phyloP scores from a whole-genome alignment of 768 basidiomycete species.

The Dendrothele bispora region DNA sequence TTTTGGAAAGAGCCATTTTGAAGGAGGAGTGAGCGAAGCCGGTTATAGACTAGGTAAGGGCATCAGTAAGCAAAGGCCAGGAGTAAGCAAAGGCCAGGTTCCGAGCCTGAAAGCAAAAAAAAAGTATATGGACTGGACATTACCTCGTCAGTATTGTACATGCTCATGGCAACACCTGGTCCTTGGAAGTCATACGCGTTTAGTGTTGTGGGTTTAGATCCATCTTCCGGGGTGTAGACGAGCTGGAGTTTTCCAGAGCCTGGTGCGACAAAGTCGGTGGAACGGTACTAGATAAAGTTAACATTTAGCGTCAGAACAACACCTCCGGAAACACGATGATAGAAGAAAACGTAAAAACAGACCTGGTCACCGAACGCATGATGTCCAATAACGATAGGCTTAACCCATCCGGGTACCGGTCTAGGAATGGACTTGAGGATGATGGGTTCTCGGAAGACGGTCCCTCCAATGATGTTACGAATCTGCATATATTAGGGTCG shows the following conservation, averaged over 20 bases:
- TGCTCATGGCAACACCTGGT: slow-evolving; percentile 89
- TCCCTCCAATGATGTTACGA: slow-evolving; percentile 96
- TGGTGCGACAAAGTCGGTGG: slow-evolving; percentile 89
- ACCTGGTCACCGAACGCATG: slow-evolving; percentile 99
- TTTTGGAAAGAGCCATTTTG: slow-evolving; percentile 89
- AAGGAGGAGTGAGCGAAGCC: slow-evolving; percentile 98
- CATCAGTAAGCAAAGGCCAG: background rate
- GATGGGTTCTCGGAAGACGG: slow-evolving; percentile 98
- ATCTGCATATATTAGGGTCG: slow-evolving; percentile 51
- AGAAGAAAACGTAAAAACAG: too few species aligned
- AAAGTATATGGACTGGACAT: slow-evolving; percentile 4
- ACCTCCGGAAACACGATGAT: too few species aligned
- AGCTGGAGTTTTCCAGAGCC: slow-evolving; percentile 94
- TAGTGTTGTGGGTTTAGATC: slow-evolving; percentile 63
- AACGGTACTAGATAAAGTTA: too few species aligned
- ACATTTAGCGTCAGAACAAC: too few species aligned
- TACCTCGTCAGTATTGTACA: slow-evolving; percentile 98
- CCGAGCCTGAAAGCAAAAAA: background rate
- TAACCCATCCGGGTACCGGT: slow-evolving; percentile 94
- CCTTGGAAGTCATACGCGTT: slow-evolving; percentile 95
- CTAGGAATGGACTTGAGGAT: slow-evolving; percentile 87
- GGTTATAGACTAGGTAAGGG: slow-evolving; percentile 66
- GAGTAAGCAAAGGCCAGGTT: too few species aligned
- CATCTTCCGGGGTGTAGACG: slow-evolving; percentile 81
- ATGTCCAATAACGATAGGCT: slow-evolving; percentile 94